Evolutionary conservation across 768 basidiomycete genomes (phyloP).

Genomic region (Auricularia sp.): DNA sequence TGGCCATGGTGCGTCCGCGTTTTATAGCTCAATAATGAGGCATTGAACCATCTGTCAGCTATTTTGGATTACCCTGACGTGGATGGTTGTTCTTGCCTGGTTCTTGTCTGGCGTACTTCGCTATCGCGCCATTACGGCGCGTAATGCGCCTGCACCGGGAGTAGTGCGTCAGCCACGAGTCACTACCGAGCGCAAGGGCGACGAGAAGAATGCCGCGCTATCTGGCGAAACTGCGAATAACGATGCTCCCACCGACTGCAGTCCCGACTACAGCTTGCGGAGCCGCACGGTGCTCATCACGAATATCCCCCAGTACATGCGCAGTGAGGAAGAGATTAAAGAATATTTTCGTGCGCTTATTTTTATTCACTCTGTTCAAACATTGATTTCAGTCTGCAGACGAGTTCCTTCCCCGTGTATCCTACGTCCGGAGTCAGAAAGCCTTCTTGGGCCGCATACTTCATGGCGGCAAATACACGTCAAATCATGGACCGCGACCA

Average conservation of each 20-base stretch:
- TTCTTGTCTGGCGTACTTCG: neutral
- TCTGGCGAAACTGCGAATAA: neutral
- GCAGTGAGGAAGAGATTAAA: neutral
- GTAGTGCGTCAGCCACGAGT: neutral
- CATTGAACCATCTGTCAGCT: neutral
- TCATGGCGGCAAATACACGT: neutral
- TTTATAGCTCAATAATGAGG: neutral
- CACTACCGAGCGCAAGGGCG: too few relatives aligned
- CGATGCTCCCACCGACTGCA: neutral
- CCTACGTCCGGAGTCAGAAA: neutral
- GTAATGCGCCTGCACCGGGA: neutral
- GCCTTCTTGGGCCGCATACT: neutral
- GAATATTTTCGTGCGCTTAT: neutral
- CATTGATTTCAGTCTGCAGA: neutral
- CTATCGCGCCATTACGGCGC: neutral
- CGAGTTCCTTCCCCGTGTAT: neutral
- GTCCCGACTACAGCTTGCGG: neutral
- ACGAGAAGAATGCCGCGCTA: neutral
- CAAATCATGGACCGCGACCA: neutral
- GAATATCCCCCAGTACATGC: slow-evolving; percentile 1
- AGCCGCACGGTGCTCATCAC: neutral
- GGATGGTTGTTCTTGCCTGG: neutral
- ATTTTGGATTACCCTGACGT: slow-evolving; percentile 2
- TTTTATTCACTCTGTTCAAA: neutral
- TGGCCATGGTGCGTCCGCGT: neutral